Conservation (phyloP, 2,329 filamentous ascomycete species). For the Cercospora berteroae region DNA sequence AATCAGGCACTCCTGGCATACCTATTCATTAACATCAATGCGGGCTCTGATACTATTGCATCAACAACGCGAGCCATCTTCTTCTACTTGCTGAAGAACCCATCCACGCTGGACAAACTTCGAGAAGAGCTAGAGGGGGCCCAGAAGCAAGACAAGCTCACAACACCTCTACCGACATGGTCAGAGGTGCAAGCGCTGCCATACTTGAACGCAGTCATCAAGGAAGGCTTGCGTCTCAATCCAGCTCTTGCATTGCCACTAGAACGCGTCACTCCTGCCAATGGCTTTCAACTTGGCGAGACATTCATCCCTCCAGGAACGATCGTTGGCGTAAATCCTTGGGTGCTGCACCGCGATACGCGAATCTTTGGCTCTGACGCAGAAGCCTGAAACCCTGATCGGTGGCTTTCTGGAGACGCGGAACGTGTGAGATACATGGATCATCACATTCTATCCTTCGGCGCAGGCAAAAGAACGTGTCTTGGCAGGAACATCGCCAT, state of each 20-base stretch:
- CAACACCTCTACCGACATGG: constrained; percentile 23
- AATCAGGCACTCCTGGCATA: constrained; percentile 28
- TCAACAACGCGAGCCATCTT: constrained; percentile 18
- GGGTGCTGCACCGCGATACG: constrained; percentile 44
- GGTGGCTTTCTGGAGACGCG: constrained; percentile 43
- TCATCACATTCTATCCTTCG: constrained; percentile 54
- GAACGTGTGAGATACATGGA: constrained; percentile 66
- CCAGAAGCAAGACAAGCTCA: constrained; percentile 14
- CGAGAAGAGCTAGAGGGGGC: constrained; percentile 20
- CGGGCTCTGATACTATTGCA: constrained; percentile 27
- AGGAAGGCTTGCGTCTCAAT: constrained; percentile 30
- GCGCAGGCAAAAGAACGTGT: constrained; percentile 23
- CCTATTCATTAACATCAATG: constrained; percentile 31
- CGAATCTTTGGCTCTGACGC: constrained; percentile 40
- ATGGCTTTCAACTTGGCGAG: constrained; percentile 23
- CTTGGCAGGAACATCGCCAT: constrained; percentile 22
- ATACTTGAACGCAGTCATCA: constrained; percentile 31
- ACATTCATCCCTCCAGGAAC: constrained; percentile 41
- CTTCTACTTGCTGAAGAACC: constrained; percentile 19
- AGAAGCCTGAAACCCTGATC: constrained; percentile 43
- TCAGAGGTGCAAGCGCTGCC: constrained; percentile 24
- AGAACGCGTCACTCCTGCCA: constrained; percentile 26
- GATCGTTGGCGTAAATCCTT: constrained; percentile 46
- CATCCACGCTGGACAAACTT: constrained; percentile 11
- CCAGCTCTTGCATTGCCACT: constrained; percentile 28